Percentiles rank a stretch among this genome's conserved stretches.
phyloP scores from a whole-genome alignment of 1,139 yeast genomes.

The Magnusiomyces paraingens region DNA sequence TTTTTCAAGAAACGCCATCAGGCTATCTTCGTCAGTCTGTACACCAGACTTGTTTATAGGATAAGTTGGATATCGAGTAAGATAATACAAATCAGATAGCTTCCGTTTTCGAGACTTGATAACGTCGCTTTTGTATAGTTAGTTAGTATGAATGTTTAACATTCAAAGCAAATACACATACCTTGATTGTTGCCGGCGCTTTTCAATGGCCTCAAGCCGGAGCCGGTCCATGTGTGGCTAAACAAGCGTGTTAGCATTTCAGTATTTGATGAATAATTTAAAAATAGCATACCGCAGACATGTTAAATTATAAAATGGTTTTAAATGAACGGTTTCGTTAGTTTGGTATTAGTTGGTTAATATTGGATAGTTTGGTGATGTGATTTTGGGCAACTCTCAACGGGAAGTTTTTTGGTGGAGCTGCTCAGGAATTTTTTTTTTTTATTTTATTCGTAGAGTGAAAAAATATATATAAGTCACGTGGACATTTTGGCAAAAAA shows the following conservation, averaged over 20 bases:
- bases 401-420: too few relatives aligned
- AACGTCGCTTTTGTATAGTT: constrained; percentile 28
- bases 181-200: constrained; percentile 38
- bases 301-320: not conserved
- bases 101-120: constrained; percentile 45
- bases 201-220: constrained; percentile 41
- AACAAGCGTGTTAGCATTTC: not conserved
- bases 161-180: constrained; percentile 21
- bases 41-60: constrained; percentile 37
- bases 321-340: too few relatives aligned
- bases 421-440: not conserved
- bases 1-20: constrained; percentile 40
- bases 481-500: not conserved
- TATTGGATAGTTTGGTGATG: too few relatives aligned
- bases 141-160: not conserved
- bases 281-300: not conserved
- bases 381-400: too few relatives aligned
- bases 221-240: constrained; percentile 36
- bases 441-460: too few relatives aligned
- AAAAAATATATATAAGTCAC: not conserved
- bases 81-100: constrained; percentile 49
- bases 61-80: constrained; percentile 41
- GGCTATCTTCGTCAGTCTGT: constrained; percentile 35
- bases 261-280: not conserved
- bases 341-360: too few relatives aligned